These are phyloP conservation scores for Rhodotorula mucilaginosa DNA, from an alignment of 1,284 basidiomycete species.

Conservation along the genomic window DNA sequence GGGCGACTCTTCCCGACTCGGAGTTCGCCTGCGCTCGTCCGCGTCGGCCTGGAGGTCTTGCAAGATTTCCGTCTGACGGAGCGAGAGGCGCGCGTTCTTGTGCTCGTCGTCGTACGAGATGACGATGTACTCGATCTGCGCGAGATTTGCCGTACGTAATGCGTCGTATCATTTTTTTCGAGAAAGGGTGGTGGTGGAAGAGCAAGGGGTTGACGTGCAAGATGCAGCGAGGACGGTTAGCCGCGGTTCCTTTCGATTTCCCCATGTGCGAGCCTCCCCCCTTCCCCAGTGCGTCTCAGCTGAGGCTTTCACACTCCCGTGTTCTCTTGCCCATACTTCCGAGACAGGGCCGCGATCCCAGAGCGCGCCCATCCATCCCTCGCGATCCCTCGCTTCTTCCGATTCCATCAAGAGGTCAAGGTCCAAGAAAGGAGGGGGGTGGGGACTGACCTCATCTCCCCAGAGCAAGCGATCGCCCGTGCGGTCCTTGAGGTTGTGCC, in stretches of 20 bases:
- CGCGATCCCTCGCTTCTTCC: not conserved
- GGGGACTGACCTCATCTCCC: slow-evolving; percentile 83
- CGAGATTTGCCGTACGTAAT: not conserved
- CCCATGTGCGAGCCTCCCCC: not conserved
- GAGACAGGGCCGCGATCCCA: not conserved
- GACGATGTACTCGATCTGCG: slow-evolving; percentile 94
- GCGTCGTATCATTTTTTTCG: no score
- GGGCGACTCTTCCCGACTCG: slow-evolving; percentile 11
- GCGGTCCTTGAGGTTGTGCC: slow-evolving; percentile 86
- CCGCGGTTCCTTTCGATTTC: not conserved
- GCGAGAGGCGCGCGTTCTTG: slow-evolving; percentile 80
- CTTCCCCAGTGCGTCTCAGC: not conserved
- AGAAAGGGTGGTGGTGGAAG: not conserved
- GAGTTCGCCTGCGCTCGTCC: slow-evolving; percentile 42
- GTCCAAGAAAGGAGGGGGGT: slow-evolving; percentile 3
- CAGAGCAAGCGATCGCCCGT: slow-evolving; percentile 93
- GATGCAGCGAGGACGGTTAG: not conserved
- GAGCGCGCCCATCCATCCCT: not conserved
- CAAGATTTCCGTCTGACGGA: slow-evolving; percentile 91
- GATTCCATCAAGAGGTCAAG: not conserved
- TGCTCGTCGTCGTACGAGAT: slow-evolving; percentile 74
- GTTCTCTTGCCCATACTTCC: no score
- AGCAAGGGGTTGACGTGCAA: not conserved
- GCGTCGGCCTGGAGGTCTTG: slow-evolving; percentile 69
- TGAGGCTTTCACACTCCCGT: no score